phyloP scores from a whole-genome alignment of 140 eudicot species.

The Oenanthe javanica region DNA sequence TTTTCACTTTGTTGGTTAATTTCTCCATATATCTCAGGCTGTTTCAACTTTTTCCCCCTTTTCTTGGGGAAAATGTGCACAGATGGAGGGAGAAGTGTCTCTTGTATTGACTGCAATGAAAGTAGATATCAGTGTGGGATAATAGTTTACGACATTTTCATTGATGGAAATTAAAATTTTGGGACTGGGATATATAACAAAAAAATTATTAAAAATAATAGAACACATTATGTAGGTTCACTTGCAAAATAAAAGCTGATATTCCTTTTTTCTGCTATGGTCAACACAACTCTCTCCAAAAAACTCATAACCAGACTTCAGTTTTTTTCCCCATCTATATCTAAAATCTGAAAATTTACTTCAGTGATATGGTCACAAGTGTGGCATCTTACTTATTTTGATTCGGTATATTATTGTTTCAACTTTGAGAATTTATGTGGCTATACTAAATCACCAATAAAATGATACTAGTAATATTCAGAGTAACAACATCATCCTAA shows the following conservation, averaged over 20 bases:
- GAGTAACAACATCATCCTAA: background rate
- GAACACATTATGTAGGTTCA: no score
- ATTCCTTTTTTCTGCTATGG: background rate
- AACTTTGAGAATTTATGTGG: background rate
- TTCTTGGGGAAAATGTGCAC: constrained; percentile 53
- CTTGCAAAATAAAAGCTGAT: background rate
- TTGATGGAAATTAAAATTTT: background rate
- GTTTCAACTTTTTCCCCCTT: constrained; percentile 32
- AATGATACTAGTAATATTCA: background rate
- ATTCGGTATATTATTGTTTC: background rate
- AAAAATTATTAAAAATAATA: no score
- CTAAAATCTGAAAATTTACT: background rate
- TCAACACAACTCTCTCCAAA: background rate
- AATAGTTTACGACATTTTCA: background rate
- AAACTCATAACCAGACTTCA: background rate
- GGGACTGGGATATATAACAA: background rate
- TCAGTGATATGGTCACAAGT: background rate
- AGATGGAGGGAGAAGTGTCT: constrained; percentile 67
- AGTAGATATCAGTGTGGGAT: background rate
- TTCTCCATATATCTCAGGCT: constrained; percentile 42
- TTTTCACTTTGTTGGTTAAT: constrained; percentile 22
- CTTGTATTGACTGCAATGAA: constrained; percentile 73
- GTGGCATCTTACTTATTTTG: background rate
- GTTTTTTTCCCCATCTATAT: background rate
- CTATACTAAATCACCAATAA: background rate